These are phyloP conservation scores for Penicillium sp. DNA, from an alignment of 2,329 filamentous ascomycete species.

Conservation along the genomic window DNA sequence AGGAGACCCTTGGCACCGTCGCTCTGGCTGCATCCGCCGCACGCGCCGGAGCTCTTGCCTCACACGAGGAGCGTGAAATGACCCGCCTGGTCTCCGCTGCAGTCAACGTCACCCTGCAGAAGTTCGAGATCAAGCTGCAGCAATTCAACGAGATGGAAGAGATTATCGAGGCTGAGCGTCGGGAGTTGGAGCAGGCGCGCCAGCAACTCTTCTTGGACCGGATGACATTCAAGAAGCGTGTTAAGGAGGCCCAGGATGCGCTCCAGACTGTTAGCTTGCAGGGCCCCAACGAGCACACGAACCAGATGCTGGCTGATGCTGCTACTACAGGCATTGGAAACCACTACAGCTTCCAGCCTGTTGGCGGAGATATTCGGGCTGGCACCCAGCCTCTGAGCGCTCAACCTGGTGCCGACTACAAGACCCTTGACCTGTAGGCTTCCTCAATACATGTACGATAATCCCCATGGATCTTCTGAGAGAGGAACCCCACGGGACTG, in stretches of 20 bases:
- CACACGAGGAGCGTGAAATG: constrained; percentile 95
- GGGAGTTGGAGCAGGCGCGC: constrained; percentile 85
- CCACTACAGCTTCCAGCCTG: constrained; percentile 42
- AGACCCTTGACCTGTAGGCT: constrained; percentile 42
- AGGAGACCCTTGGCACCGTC: constrained; percentile 62
- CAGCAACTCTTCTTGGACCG: constrained; percentile 94
- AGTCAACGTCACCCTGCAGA: constrained; percentile 90
- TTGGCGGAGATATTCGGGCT: constrained; percentile 28
- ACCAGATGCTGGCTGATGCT: constrained; percentile 34
- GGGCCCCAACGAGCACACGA: constrained; percentile 42
- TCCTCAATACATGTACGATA: constrained; percentile 25
- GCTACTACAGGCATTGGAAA: constrained; percentile 37
- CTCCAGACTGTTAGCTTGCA: constrained; percentile 50
- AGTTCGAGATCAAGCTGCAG: constrained; percentile 90
- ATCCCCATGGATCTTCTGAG: constrained; percentile 18
- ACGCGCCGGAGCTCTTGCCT: constrained; percentile 81
- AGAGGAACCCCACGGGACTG: constrained; percentile 9
- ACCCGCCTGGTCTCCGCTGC: constrained; percentile 87
- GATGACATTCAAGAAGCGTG: constrained; percentile 81
- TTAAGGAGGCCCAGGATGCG: constrained; percentile 75
- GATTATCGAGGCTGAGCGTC: constrained; percentile 83
- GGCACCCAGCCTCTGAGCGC: constrained; percentile 42
- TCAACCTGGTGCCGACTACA: constrained; percentile 41
- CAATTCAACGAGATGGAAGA: constrained; percentile 97
- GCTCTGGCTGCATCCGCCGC: constrained; percentile 83